Evolutionary conservation across 345 rosid genomes (phyloP), one percentile per base, ranked within the genome.

Genomic region (Hibiscus tridactylites): DNA sequence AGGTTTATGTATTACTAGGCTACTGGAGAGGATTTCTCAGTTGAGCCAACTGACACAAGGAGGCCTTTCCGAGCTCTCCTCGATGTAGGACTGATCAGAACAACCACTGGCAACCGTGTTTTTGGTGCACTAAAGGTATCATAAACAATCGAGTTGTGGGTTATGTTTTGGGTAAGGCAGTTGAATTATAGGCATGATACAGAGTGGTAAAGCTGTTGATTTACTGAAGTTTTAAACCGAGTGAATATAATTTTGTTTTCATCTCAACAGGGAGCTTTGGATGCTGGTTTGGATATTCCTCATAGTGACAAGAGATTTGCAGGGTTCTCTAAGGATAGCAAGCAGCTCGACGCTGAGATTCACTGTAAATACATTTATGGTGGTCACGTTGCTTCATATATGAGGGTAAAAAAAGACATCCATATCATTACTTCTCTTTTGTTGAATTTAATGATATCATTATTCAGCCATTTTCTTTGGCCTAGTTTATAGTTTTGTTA

Each of bases 301-400:
- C 92, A 92, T 76, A 90, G 96, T 58, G 98, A 90, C 53, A 88
- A 92, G 85, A 81, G 98, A 61, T 92, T 90, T 72, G 96, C 98
- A 39, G 96, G 98, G 9, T 90, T 90, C 72, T 77, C 79, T 6
- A 89, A 85, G 81, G 91, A 89, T 1, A 57, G 78, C 56, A 87
- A 89, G 82, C 92, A 86, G 79, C 96, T 92, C 53, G 90, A 90
- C 85, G 87, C 83, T 57, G 98, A 90, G 56, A 77, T 84, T 76
- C 98, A 92, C 80, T 80, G 86, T 81, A 92, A 88, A 81, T 90
- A 92, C 74, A 81, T 92, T 46, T 88, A 62, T 57, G 94, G 92
- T 50, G 96, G 94, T 4, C 98, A 92, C 57, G 87, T 92, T 69
- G 87, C 87, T 56, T 76, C 89, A 24, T 90, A 90, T 85, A 88